A percentile compares a stretch with the other conserved stretches of the same genome.
Evolutionary conservation across 176 grass and related monocot genomes (phyloP).

Genomic region (Hordeum marinum): DNA sequence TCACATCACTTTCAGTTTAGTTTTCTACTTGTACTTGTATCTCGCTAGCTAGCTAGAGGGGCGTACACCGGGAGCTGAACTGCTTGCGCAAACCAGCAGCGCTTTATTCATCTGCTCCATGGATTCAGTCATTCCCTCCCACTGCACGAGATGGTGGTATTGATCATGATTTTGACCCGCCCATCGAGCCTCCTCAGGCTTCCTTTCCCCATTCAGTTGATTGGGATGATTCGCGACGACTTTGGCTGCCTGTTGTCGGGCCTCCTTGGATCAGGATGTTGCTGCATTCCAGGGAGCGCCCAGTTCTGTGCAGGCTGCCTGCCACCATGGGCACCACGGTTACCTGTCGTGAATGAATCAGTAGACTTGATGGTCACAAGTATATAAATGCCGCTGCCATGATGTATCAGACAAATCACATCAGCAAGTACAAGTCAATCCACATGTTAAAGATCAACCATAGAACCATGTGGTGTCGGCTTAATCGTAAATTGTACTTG

Average conservation of each 20-base stretch:
- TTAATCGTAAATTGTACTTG: not conserved
- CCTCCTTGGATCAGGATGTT: slow-evolving; percentile 17
- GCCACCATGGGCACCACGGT: not conserved
- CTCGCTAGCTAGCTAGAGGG: not conserved
- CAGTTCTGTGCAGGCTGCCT: slow-evolving; percentile 9
- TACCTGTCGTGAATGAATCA: not conserved
- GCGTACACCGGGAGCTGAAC: not conserved
- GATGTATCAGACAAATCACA: not conserved
- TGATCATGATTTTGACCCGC: not conserved
- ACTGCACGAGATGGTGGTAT: slow-evolving; percentile 40
- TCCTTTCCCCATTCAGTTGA: slow-evolving; percentile 28
- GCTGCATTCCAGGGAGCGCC: slow-evolving; percentile 38
- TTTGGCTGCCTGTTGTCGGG: slow-evolving; percentile 12
- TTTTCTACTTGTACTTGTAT: not conserved
- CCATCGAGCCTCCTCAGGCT: not conserved
- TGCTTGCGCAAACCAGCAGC: not conserved
- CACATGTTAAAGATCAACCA: too few relatives aligned
- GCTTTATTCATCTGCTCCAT: not conserved
- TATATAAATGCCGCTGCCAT: not conserved
- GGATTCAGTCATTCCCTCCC: not conserved
- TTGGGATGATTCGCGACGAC: slow-evolving; percentile 31
- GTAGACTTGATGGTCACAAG: not conserved
- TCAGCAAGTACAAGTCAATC: not conserved
- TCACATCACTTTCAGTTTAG: not conserved
- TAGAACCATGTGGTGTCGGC: not conserved